These are phyloP conservation scores for Serpula lacrymans DNA, from an alignment of 768 basidiomycete genomes.

Conservation along the genomic window DNA sequence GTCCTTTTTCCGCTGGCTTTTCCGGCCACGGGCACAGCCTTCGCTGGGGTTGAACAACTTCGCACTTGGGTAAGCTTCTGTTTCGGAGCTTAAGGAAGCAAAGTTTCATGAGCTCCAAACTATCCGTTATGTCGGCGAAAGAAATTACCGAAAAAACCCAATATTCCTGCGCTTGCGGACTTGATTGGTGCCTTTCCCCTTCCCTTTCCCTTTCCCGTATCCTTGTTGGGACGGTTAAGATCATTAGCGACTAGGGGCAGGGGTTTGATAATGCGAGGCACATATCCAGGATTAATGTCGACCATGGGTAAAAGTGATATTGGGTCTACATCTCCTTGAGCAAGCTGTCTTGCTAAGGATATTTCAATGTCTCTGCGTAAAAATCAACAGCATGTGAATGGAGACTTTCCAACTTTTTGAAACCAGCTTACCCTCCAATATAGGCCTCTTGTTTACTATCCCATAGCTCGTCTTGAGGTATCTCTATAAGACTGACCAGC, in stretches of 20 bases:
- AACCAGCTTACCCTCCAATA: constrained; percentile 58
- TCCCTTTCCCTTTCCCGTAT: constrained; percentile 50
- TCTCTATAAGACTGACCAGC: constrained; percentile 68
- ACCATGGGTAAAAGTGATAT: constrained; percentile 62
- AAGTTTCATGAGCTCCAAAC: constrained; percentile 10
- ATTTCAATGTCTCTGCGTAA: constrained; percentile 58
- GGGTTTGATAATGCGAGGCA: constrained; percentile 50
- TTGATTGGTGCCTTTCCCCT: too few species aligned
- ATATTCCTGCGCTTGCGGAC: constrained; percentile 36
- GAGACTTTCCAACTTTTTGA: background rate
- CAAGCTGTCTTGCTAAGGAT: constrained; percentile 60
- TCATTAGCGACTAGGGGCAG: constrained; percentile 30
- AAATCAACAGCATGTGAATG: constrained; percentile 4
- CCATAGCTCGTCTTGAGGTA: constrained; percentile 51
- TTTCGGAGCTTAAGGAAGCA: constrained; percentile 19
- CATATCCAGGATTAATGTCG: constrained; percentile 72
- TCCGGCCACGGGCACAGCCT: constrained; percentile 33
- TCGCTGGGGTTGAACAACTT: constrained; percentile 26
- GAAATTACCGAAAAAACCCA: constrained; percentile 62
- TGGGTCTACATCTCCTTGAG: constrained; percentile 69
- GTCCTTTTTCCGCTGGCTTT: constrained; percentile 75
- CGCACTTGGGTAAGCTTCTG: constrained; percentile 22
- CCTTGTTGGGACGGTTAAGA: constrained; percentile 20
- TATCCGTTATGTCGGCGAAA: constrained; percentile 22
- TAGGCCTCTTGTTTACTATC: constrained; percentile 63